Evolutionary conservation across 768 basidiomycete species (phyloP), one percentile per base, ranked within the genome.

Genomic region (Boletellus emodensis): DNA sequence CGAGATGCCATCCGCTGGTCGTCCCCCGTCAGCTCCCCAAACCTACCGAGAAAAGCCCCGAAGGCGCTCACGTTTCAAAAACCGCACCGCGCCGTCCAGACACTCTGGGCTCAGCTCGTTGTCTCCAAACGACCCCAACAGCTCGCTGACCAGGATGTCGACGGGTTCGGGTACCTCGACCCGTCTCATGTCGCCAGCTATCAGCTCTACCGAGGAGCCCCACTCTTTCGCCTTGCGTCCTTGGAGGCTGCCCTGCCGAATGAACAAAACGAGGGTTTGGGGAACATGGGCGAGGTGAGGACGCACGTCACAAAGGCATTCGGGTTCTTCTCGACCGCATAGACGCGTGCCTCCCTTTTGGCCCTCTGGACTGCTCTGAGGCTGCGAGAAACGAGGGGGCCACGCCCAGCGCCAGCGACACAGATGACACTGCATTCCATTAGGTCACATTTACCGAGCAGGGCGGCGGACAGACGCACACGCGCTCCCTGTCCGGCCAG

Each of bases 81-180:
- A 94, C 42, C 95, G 76, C 81, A 87, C 83, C 9, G 92, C 94
- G 12, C 96, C 96, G 65, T 99, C 96, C 33, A 99, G 74, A 70
- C 96, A 99, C 68, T 99, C 96, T 0, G 96, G 96, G 63, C 93
- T 94, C 42, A 98, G 81, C 67, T 99, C 96, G 53, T 99, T 99
- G 70, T 99, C 96, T 2, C 95, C 96, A 72, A 99, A 98, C 4
- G 92, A 94, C 4, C 96, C 96, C 60, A 99, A 71, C 18, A 99
- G 79, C 68, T 99, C 96, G 71, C 90, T 95, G 61, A 99, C 86
- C 51, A 99, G 73, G 54, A 99, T 91, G 67, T 98, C 96, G 26
- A 83, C 93, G 57, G 80, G 77, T 59, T 96, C 91, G 6, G 95
- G 94, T 1, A 95, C 70, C 9, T 84, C 76, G 39, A 96, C 73